A percentile compares a stretch with the other conserved stretches of the same genome.
Evolutionary conservation across 2,329 filamentous ascomycete genomes (phyloP).

Genomic region (Hymenoscyphus fraxineus): DNA sequence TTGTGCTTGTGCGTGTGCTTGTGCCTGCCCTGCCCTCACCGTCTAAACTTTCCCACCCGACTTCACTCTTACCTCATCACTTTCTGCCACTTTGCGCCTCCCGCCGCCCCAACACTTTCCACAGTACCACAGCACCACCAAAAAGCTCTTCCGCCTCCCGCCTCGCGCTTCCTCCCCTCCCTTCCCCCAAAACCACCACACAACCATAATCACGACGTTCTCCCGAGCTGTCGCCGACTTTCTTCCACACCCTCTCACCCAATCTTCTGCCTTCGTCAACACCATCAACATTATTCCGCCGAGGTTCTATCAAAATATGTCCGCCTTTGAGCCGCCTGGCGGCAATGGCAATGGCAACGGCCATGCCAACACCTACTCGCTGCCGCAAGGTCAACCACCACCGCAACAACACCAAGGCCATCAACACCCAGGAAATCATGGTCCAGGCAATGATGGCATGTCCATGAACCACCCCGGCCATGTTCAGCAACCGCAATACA

Average conservation of each 20-base stretch:
- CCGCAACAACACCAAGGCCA: constrained; percentile 4
- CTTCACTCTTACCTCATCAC: not conserved
- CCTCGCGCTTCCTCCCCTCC: not conserved
- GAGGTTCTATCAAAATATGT: constrained; percentile 10
- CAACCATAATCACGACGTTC: constrained; percentile 5
- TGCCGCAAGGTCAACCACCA: not conserved
- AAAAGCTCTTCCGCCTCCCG: not conserved
- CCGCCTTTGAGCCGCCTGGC: constrained; percentile 19
- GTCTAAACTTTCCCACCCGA: no score
- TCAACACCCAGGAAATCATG: not conserved
- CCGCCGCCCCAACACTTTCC: not conserved
- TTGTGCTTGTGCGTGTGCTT: no score
- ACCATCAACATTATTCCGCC: not conserved
- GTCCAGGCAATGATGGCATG: not conserved
- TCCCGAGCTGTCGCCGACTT: constrained; percentile 26
- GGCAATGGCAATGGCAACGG: constrained; percentile 9
- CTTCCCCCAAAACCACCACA: not conserved
- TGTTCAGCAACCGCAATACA: constrained; percentile 1
- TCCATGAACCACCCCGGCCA: constrained; percentile 7
- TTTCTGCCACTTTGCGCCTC: not conserved
- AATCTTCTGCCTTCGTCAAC: not conserved
- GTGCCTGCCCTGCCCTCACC: no score
- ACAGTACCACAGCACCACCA: not conserved
- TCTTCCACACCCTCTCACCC: constrained; percentile 3
- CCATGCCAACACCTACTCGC: not conserved